Percentiles rank a stretch among this genome's conserved stretches.
phyloP scores from a whole-genome alignment of 2,329 filamentous ascomycete genomes.

The Tricladium varicosporioides region DNA sequence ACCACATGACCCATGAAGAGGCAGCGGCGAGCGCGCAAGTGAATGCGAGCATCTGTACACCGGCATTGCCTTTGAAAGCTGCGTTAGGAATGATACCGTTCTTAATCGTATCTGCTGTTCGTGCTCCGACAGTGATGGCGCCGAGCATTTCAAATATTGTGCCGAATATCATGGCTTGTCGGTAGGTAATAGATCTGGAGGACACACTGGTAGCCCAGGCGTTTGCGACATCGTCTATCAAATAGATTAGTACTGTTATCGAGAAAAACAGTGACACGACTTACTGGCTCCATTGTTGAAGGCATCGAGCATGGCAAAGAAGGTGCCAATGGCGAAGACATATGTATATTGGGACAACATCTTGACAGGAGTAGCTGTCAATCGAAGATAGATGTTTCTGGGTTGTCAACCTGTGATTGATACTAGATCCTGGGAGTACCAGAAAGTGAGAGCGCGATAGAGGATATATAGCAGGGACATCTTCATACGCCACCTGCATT shows the following conservation, averaged over 20 bases:
- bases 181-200: conserved; percentile 71
- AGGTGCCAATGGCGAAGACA: conserved; percentile 53
- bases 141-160: conserved; percentile 67
- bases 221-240: conserved; percentile 76
- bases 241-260: conserved; percentile 1
- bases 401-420: too few species aligned
- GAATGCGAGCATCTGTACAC: conserved; percentile 67
- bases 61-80: conserved; percentile 59
- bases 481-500: too few species aligned
- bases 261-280: not conserved
- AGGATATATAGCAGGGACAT: too few species aligned
- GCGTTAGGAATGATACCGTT: conserved; percentile 66
- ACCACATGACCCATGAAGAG: conserved; percentile 77
- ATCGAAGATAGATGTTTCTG: not conserved
- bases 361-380: conserved; percentile 10
- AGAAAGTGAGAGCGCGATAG: too few species aligned
- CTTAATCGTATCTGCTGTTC: conserved; percentile 76
- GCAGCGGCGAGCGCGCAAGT: conserved; percentile 63
- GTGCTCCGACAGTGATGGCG: conserved; percentile 64
- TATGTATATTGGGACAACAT: conserved; percentile 51
- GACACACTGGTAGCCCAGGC: conserved; percentile 80
- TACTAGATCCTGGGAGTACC: too few species aligned
- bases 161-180: conserved; percentile 65
- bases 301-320: conserved; percentile 57
- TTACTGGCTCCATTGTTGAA: conserved; percentile 54